Evolutionary conservation across 805 yeast genomes (phyloP).

Genomic region (Diddensiella caesifluorescens): DNA sequence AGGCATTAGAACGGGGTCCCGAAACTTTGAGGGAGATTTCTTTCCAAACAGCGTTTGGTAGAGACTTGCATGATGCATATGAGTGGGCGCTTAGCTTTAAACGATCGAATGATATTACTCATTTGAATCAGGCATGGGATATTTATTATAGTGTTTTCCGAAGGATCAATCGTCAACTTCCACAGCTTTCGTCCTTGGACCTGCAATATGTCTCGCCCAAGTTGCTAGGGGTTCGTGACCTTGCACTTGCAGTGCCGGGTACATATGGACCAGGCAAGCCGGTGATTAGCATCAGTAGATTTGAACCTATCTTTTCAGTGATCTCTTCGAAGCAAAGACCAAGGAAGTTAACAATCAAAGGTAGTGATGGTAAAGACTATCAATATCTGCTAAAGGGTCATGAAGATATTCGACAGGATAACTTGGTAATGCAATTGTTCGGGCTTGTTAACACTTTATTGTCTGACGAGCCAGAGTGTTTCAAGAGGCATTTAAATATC

Average conservation of each 20-base stretch:
- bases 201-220: slow-evolving; percentile 92
- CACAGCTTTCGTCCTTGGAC: slow-evolving; percentile 80
- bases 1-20: slow-evolving; percentile 74
- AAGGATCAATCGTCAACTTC: slow-evolving; percentile 81
- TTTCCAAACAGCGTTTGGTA: slow-evolving; percentile 87
- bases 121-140: slow-evolving; percentile 97
- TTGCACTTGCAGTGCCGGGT: slow-evolving; percentile 91
- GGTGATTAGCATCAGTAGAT: slow-evolving; percentile 61
- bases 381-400: slow-evolving; percentile 85
- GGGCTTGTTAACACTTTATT: slow-evolving; percentile 90
- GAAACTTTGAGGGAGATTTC: slow-evolving; percentile 90
- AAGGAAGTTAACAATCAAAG: slow-evolving; percentile 69
- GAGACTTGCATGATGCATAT: slow-evolving; percentile 86
- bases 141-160: slow-evolving; percentile 90
- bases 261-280: slow-evolving; percentile 84
- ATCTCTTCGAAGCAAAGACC: slow-evolving; percentile 97
- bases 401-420: slow-evolving; percentile 97
- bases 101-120: slow-evolving; percentile 78
- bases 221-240: slow-evolving; percentile 65
- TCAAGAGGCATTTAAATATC: slow-evolving; percentile 89
- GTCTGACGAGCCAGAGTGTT: slow-evolving; percentile 88
- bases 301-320: slow-evolving; percentile 80
- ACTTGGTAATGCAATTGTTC: slow-evolving; percentile 94
- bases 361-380: slow-evolving; percentile 90
- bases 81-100: slow-evolving; percentile 89